Conservation (phyloP, 495 filamentous ascomycete species). For the Filosporella fistucella region DNA sequence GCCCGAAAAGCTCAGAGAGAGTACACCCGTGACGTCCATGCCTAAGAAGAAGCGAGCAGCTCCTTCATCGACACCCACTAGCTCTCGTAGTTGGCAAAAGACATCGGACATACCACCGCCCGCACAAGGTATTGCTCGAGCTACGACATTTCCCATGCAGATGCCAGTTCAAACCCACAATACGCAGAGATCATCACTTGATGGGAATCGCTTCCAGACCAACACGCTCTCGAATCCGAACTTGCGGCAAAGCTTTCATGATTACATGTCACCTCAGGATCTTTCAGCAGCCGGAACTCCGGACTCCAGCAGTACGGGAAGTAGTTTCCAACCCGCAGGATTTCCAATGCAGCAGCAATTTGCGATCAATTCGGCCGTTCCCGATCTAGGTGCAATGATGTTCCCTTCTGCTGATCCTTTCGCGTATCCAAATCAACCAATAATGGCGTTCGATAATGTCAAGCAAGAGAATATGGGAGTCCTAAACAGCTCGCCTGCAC, state of each 20-base stretch:
- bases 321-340: slow-evolving; percentile 2
- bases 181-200: slow-evolving; percentile 9
- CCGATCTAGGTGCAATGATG: slow-evolving; percentile 78
- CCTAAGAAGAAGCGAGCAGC: slow-evolving; percentile 55
- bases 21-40: slow-evolving; percentile 26
- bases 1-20: slow-evolving; percentile 60
- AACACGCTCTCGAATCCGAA: slow-evolving; percentile 22
- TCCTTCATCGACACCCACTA: slow-evolving; percentile 29
- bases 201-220: slow-evolving; percentile 8
- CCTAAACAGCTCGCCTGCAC: slow-evolving; percentile 13
- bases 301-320: slow-evolving; percentile 13
- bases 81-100: slow-evolving; percentile 26
- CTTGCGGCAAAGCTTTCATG: slow-evolving; percentile 21
- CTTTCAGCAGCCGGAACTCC: slow-evolving; percentile 20
- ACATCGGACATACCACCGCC: slow-evolving; percentile 25
- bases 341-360: slow-evolving; percentile 9
- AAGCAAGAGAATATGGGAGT: slow-evolving; percentile 24
- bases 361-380: slow-evolving; percentile 13
- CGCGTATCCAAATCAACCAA: slow-evolving; percentile 81
- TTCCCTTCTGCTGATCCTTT: slow-evolving; percentile 89
- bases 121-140: slow-evolving; percentile 21
- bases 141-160: slow-evolving; percentile 24
- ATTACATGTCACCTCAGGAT: slow-evolving; percentile 16
- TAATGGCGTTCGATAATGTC: slow-evolving; percentile 48
- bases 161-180: slow-evolving; percentile 12